A percentile compares a stretch with the other conserved stretches of the same genome.
Evolutionary conservation across 768 basidiomycete species (phyloP).

Genomic region (Phlegmacium glaucopus): DNA sequence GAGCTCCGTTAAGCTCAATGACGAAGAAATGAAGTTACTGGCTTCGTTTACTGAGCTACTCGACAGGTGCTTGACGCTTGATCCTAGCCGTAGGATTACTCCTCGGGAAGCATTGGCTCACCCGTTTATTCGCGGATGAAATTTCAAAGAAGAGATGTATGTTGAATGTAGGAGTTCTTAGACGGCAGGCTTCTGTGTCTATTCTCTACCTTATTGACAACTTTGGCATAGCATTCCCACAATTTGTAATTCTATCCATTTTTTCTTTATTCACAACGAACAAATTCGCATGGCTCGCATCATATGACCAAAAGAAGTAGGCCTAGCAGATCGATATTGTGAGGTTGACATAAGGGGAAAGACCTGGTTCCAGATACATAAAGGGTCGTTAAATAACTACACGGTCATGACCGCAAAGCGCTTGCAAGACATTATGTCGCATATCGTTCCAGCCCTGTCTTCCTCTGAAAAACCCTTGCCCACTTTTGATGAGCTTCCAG

Average conservation of each 20-base stretch:
- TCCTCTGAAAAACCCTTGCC: conserved; percentile 22
- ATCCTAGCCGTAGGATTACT: conserved; percentile 82
- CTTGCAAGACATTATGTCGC: conserved; percentile 25
- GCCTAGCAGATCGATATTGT: neutral
- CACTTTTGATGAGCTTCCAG: conserved; percentile 34
- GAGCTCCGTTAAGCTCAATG: conserved; percentile 73
- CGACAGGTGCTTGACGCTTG: conserved; percentile 86
- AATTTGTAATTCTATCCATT: neutral
- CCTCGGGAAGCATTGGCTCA: conserved; percentile 88
- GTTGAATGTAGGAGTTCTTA: neutral
- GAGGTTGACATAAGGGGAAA: neutral
- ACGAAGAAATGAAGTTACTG: conserved; percentile 83
- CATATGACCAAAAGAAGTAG: conserved; percentile 8
- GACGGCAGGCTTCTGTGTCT: neutral
- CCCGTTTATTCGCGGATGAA: conserved; percentile 69
- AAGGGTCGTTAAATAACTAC: too few species aligned
- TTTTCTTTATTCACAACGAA: neutral
- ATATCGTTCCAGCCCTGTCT: conserved; percentile 13
- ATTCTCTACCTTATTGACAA: neutral
- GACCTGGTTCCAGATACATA: neutral
- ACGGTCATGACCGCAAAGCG: conserved; percentile 28
- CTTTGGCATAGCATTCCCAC: neutral
- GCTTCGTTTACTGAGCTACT: conserved; percentile 83
- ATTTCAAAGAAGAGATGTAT: neutral
- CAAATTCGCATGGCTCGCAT: conserved; percentile 1